These are phyloP conservation scores for Fusarium sp. DNA, from an alignment of 2,329 filamentous ascomycete species.

Conservation along the genomic window DNA sequence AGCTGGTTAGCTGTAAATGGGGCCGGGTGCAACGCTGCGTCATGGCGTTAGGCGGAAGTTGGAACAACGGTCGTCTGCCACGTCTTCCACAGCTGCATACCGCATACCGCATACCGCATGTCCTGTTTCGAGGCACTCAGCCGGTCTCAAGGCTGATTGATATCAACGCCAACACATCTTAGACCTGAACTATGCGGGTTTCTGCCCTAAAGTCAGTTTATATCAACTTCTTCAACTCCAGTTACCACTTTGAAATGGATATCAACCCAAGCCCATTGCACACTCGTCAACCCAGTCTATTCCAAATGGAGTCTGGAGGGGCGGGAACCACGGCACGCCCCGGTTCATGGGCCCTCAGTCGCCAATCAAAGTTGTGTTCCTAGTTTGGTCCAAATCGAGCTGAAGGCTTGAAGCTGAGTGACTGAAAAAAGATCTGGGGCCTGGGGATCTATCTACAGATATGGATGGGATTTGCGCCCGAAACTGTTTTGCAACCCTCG, in stretches of 20 bases:
- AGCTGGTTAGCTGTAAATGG: slow-evolving; percentile 43
- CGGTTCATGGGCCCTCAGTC: slow-evolving; percentile 10
- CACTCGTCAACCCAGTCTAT: slow-evolving; percentile 24
- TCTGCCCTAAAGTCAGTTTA: neutral
- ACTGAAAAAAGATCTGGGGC: slow-evolving; percentile 3
- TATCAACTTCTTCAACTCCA: neutral
- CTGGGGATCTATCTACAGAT: neutral
- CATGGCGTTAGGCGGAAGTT: slow-evolving; percentile 25
- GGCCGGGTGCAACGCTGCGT: slow-evolving; percentile 36
- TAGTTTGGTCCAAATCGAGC: slow-evolving; percentile 14
- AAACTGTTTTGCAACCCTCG: neutral
- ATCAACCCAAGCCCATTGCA: slow-evolving; percentile 7
- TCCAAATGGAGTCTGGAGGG: slow-evolving; percentile 33
- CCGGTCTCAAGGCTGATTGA: slow-evolving; percentile 4
- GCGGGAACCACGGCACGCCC: slow-evolving; percentile 48
- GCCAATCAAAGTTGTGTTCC: slow-evolving; percentile 39
- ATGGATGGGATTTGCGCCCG: neutral
- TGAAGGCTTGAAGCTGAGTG: slow-evolving; percentile 21
- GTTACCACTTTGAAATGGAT: neutral
- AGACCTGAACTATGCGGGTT: neutral
- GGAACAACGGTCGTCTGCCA: slow-evolving; percentile 30
- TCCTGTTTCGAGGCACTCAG: slow-evolving; percentile 16
- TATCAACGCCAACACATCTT: neutral
- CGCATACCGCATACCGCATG: neutral
- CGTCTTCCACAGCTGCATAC: slow-evolving; percentile 29